Conservation (phyloP, 78 protist species). For the Dictyostelium discoideum region DNA sequence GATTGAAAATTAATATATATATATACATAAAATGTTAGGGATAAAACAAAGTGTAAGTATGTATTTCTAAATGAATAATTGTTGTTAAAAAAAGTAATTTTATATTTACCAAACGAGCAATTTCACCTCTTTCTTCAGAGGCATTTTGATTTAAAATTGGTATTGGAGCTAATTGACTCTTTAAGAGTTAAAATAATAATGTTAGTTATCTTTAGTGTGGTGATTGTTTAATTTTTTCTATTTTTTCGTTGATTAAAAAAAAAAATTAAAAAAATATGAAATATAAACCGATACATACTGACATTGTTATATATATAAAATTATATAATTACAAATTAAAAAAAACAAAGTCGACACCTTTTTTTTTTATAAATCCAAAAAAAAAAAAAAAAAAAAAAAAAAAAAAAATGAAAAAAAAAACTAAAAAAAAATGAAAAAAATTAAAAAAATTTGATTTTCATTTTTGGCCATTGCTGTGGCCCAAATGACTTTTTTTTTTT, state of each 20-base stretch:
- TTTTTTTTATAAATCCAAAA: neutral
- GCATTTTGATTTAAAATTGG: conserved; percentile 77
- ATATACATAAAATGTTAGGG: no score
- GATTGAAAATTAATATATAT: no score
- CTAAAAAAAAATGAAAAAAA: neutral
- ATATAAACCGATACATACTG: neutral
- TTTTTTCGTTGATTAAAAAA: neutral
- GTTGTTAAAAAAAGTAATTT: neutral
- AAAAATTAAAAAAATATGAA: neutral
- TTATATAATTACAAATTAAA: neutral
- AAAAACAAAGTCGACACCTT: neutral
- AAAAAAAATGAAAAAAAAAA: neutral
- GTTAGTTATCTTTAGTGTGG: neutral
- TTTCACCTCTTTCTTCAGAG: conserved; percentile 87
- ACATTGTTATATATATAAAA: neutral
- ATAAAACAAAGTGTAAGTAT: no score
- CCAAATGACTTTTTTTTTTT: neutral
- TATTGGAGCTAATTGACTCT: conserved; percentile 79
- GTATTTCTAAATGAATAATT: no score
- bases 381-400: conserved; percentile 2
- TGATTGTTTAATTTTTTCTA: neutral
- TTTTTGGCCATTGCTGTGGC: neutral
- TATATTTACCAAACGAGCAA: conserved; percentile 83
- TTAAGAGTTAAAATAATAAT: neutral
- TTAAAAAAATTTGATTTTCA: neutral